Percentiles rank a stretch among this genome's conserved stretches.
Evolutionary conservation across 495 filamentous ascomycete genomes (phyloP).

Genomic region (Penicillium bialowiezense): DNA sequence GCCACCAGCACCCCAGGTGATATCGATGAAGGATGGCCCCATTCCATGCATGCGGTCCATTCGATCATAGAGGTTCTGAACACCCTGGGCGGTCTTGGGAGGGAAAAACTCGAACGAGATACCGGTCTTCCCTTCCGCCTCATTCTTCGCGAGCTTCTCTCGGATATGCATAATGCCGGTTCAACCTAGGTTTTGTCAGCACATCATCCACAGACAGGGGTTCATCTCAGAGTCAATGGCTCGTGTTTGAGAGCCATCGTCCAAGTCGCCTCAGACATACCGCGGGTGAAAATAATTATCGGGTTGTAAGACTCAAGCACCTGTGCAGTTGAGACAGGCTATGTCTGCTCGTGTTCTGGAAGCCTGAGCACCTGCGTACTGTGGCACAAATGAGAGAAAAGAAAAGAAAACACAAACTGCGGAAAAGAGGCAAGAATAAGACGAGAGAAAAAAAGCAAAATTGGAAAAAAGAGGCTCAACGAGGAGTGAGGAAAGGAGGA

Average conservation of each 20-base stretch:
- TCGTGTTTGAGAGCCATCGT: neutral
- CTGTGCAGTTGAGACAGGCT: slow-evolving; percentile 6
- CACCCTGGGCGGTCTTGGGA: slow-evolving; percentile 96
- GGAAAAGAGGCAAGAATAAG: slow-evolving; percentile 2
- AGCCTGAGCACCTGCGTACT: slow-evolving; percentile 2
- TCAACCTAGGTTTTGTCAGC: slow-evolving; percentile 18
- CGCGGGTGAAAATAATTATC: neutral
- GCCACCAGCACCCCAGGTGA: slow-evolving; percentile 98
- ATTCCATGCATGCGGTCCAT: slow-evolving; percentile 98
- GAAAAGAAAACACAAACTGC: slow-evolving; percentile 1
- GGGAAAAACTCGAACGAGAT: slow-evolving; percentile 99
- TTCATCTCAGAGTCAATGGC: neutral
- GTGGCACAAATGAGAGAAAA: neutral
- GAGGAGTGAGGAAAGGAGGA: slow-evolving; percentile 11
- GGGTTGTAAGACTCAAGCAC: slow-evolving; percentile 5
- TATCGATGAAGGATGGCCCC: slow-evolving; percentile 93
- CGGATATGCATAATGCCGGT: slow-evolving; percentile 73
- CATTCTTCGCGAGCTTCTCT: slow-evolving; percentile 84
- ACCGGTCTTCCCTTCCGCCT: slow-evolving; percentile 68
- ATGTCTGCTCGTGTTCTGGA: neutral
- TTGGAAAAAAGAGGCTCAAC: slow-evolving; percentile 12
- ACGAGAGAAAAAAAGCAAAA: slow-evolving; percentile 5
- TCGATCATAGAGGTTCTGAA: slow-evolving; percentile 98
- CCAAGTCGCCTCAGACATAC: neutral
- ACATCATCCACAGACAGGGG: neutral